A percentile compares a stretch with the other conserved stretches of the same genome.
phyloP scores from a whole-genome alignment of 805 yeast genomes.

The Candida xyloterini region DNA sequence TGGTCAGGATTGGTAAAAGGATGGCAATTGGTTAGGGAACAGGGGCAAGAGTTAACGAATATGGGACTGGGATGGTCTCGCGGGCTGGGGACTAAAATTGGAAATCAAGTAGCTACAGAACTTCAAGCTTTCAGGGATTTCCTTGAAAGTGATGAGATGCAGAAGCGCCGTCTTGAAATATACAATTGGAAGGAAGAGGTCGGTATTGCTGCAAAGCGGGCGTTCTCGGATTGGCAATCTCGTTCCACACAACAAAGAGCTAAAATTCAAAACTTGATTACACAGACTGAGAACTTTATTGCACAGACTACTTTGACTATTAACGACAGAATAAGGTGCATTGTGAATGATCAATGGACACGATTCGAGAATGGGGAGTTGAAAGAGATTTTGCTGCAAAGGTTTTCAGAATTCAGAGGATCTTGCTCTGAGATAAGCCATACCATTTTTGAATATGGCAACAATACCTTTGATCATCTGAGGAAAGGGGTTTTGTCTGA shows the following conservation, averaged over 20 bases:
- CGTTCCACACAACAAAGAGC: neutral
- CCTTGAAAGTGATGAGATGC: neutral
- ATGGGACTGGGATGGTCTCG: conserved; percentile 5
- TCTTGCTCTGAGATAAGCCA: neutral
- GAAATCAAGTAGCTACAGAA: neutral
- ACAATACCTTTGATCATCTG: neutral
- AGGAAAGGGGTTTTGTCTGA: neutral
- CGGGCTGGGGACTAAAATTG: conserved; percentile 1
- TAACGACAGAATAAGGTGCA: neutral
- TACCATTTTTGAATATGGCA: neutral
- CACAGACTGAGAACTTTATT: neutral
- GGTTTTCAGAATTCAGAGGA: neutral
- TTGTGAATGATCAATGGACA: neutral
- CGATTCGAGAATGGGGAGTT: neutral
- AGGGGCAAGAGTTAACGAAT: conserved; percentile 1
- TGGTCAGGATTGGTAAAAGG: neutral
- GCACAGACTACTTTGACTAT: neutral
- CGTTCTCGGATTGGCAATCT: neutral
- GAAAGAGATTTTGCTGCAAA: neutral
- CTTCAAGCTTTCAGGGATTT: neutral
- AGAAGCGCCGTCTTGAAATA: neutral
- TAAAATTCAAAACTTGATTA: no score
- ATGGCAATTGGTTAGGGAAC: neutral
- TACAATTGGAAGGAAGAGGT: neutral
- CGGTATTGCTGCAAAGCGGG: neutral